Evolutionary conservation across 1,139 yeast genomes (phyloP).

Genomic region (Yamadazyma atlantica): DNA sequence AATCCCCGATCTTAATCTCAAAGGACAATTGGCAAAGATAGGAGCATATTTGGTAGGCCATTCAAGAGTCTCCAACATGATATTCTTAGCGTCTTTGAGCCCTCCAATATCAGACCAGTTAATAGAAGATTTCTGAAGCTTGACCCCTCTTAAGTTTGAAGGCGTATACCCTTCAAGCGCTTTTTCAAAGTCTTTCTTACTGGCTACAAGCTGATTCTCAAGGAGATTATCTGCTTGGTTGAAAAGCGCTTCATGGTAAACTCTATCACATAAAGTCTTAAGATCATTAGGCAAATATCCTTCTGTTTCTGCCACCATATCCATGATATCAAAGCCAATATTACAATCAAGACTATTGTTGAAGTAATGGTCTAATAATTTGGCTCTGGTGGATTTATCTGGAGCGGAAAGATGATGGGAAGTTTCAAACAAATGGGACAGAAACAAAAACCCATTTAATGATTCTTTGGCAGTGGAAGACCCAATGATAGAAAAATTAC

Average conservation of each 20-base stretch:
- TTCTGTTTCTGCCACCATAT: constrained; percentile 78
- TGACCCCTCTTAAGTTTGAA: constrained; percentile 81
- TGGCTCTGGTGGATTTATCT: constrained; percentile 57
- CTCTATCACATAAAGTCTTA: constrained; percentile 68
- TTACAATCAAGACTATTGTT: constrained; percentile 27
- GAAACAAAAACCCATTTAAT: constrained; percentile 59
- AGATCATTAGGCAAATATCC: constrained; percentile 88
- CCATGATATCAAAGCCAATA: constrained; percentile 56
- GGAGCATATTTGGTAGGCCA: constrained; percentile 99
- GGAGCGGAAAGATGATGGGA: constrained; percentile 68
- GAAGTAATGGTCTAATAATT: constrained; percentile 51
- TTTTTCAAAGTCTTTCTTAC: constrained; percentile 43
- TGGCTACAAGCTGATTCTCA: constrained; percentile 17
- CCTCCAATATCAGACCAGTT: constrained; percentile 94
- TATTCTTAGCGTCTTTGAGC: constrained; percentile 67
- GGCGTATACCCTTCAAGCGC: constrained; percentile 76
- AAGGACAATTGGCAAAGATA: constrained; percentile 83
- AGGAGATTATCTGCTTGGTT: constrained; percentile 16
- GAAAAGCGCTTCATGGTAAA: constrained; percentile 65
- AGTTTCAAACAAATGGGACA: constrained; percentile 71
- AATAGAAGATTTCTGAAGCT: constrained; percentile 72
- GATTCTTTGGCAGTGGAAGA: constrained; percentile 66
- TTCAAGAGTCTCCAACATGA: constrained; percentile 83
- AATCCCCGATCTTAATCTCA: constrained; percentile 85
- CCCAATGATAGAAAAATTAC: constrained; percentile 54